Evolutionary conservation across 495 filamentous ascomycete genomes (phyloP), one percentile per base, ranked within the genome.

Genomic region (Penicillium psychrofluorescens): DNA sequence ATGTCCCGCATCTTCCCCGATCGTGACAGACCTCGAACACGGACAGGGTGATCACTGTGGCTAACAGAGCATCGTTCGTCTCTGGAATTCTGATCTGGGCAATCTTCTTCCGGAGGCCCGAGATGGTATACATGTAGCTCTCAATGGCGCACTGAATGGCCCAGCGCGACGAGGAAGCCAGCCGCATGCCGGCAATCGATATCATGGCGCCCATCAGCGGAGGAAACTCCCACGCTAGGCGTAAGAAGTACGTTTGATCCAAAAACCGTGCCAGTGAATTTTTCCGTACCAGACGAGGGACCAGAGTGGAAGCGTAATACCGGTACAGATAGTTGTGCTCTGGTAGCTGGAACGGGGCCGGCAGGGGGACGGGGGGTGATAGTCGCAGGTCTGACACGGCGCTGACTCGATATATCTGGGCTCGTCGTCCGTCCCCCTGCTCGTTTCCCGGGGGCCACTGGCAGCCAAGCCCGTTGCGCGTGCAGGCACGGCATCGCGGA

Each of bases 141-240:
- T 33, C 6, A 2, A 51, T 16, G 10, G 44, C 49, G 10, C 36
- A 33, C 14, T 16, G 14, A 4, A 52, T 32, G 11, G 49, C 29
- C 40, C 41, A 40, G 11, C 31, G 10, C 30, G 40, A n/a, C 0
- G 40, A 11, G 11, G 44, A 34, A 11, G 49, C 44, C 4, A 52
- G 29, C 11, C 44, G 36, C 49, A 52, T 48, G 9, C 40, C 49
- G 5, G 49, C 44, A 7, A 48, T 43, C 1, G 49, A 44, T 10
- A 52, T 41, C 40, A 52, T 39, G 7, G 41, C 44, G 4, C 44
- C 49, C 49, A 52, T 48, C 37, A 52, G 30, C 2, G 49, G 49
- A 1, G 44, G 41, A 13, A 48, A 52, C 32, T 52, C 49, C n/a
- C 39, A 10, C 8, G 44, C 49, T 8, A 52, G 14, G 2, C 41